Evolutionary conservation across 441 rosid genomes (phyloP), one percentile per base, ranked within the genome.

Genomic region (Brassica balearica): DNA sequence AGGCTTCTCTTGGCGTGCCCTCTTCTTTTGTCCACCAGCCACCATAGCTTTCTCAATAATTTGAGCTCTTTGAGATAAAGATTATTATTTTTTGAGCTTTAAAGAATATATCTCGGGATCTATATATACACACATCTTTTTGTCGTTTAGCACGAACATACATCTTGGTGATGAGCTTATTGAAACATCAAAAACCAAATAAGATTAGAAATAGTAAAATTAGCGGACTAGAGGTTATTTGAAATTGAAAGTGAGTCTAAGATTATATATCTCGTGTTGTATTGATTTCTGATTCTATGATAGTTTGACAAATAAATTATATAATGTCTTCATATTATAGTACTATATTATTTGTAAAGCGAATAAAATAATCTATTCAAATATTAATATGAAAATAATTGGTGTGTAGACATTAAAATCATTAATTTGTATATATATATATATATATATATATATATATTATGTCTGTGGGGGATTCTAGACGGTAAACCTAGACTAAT

Each of bases 21-120:
- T 60, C 84, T 84, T 86, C 68, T 86, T 87, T 74, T 81, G 90
- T 71, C 83, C 80, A 20, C 77, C 75, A 71, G 74, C 89, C 90
- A 89, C 89, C 78, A 62, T 81, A 29, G 53, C 46, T 72, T 60
- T 74, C 62, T 76, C 22, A 23, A 68, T 73, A 43, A 65, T 56
- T 58, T 59, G 70, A 62, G 22, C 38, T 66, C 55, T 43, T 70
- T 77, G 23, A 55, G 75, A 15, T 2, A 55, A 38, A 6, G 59
- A 55, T 64, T 59, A 8, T 15, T 71, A 61, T 38, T 66, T 34
- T 25, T 66, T 61, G 34, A 73, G 41, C 41, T 32, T 60, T 67
- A 9, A 48, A 51, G 69, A 38, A 48, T 48, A 68, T 15, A 61
- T 68, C 77, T 66, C 63, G 69, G 69, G 68, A 77, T 71, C 72